Evolutionary conservation across 2,329 filamentous ascomycete genomes (phyloP).

Genomic region (Aspergillus flavus): DNA sequence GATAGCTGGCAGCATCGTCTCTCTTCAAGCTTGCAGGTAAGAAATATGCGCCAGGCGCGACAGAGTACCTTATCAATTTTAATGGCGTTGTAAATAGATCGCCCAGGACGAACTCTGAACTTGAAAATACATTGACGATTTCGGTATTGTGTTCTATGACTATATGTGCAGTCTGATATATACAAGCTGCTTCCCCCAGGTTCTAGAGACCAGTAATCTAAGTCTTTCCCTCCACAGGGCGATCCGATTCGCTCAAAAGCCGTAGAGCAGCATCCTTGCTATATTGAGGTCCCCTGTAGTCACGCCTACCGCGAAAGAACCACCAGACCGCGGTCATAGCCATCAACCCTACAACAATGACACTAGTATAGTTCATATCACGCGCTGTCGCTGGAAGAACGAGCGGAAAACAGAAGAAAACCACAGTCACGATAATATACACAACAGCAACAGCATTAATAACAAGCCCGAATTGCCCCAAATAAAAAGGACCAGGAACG

Average conservation of each 20-base stretch:
- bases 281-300: constrained; percentile 41
- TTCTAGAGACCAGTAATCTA: not conserved
- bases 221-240: constrained; percentile 12
- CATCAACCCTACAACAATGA: constrained; percentile 42
- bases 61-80: not conserved
- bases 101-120: not conserved
- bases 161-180: not conserved
- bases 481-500: constrained; percentile 60
- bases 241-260: constrained; percentile 48
- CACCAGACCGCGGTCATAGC: constrained; percentile 38
- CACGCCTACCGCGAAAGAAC: constrained; percentile 30
- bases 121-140: not conserved
- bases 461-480: constrained; percentile 53
- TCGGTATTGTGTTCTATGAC: not conserved
- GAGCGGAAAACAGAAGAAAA: constrained; percentile 66
- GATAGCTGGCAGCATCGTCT: not conserved
- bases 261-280: constrained; percentile 56
- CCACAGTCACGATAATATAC: constrained; percentile 63
- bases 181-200: not conserved
- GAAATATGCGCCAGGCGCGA: not conserved
- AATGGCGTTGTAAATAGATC: not conserved
- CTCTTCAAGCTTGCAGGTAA: not conserved
- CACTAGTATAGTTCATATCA: constrained; percentile 57
- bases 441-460: constrained; percentile 56
- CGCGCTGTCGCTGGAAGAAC: constrained; percentile 47